Conservation (phyloP, 495 filamentous ascomycete species). For the Tuber magnatum region DNA sequence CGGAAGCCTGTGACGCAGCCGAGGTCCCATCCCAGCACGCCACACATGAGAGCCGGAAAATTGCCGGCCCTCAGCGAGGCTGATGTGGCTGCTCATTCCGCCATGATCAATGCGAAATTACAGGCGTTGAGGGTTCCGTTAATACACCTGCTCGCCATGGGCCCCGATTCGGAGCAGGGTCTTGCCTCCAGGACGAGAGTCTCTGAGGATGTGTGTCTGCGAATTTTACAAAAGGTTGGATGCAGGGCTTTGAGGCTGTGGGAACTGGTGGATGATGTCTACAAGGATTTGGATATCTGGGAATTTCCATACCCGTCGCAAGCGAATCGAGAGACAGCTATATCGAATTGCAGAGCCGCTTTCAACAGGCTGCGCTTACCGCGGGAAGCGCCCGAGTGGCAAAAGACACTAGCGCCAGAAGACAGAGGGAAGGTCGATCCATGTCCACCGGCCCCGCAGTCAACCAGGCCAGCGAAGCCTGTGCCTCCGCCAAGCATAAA, state of each 20-base stretch:
- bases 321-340: constrained; percentile 57
- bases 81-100: constrained; percentile 20
- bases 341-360: constrained; percentile 61
- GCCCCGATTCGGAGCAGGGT: constrained; percentile 51
- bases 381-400: constrained; percentile 59
- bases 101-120: constrained; percentile 33
- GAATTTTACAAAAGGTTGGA: constrained; percentile 47
- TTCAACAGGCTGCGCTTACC: constrained; percentile 61
- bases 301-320: constrained; percentile 56
- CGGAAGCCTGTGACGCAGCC: constrained; percentile 19
- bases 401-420: constrained; percentile 54
- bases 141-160: constrained; percentile 55
- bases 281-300: constrained; percentile 63
- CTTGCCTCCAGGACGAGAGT: constrained; percentile 50
- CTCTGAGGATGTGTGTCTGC: constrained; percentile 49
- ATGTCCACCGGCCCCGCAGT: constrained; percentile 48
- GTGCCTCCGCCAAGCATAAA: constrained; percentile 46
- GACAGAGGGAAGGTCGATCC: constrained; percentile 62
- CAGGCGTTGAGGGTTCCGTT: constrained; percentile 49
- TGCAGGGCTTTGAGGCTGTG: constrained; percentile 42
- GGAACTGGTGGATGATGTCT: constrained; percentile 55
- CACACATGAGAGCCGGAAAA: constrained; percentile 22
- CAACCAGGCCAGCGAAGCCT: constrained; percentile 47
- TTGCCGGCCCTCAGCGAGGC: constrained; percentile 10
- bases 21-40: constrained; percentile 25